phyloP scores from a whole-genome alignment of 768 basidiomycete species.

The Boletus edulis region DNA sequence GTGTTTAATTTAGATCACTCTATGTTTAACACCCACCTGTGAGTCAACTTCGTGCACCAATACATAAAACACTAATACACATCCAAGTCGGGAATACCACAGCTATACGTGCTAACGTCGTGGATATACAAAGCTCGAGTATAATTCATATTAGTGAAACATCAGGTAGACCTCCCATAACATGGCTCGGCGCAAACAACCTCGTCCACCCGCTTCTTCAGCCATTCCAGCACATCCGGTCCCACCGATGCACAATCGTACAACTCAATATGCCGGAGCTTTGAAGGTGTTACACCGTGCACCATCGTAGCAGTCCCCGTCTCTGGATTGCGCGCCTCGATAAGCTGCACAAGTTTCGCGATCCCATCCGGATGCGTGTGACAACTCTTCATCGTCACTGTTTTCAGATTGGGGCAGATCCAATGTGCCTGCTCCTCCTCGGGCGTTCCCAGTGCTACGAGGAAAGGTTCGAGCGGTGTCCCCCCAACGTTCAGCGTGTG shows the following conservation, averaged over 20 bases:
- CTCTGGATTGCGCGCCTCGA: constrained; percentile 69
- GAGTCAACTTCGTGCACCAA: too few relatives aligned
- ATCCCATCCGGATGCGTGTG: constrained; percentile 64
- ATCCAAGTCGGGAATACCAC: neutral
- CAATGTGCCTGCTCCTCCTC: constrained; percentile 60
- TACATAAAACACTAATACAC: constrained; percentile 23
- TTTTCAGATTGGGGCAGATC: constrained; percentile 61
- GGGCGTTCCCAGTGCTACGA: constrained; percentile 54
- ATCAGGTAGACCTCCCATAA: constrained; percentile 40
- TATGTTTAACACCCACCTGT: too few relatives aligned
- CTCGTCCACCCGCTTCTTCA: constrained; percentile 57
- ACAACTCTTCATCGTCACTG: constrained; percentile 62
- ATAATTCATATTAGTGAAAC: neutral
- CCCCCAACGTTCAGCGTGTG: constrained; percentile 62
- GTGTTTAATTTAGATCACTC: too few relatives aligned
- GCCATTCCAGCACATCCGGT: constrained; percentile 68
- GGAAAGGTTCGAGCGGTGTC: constrained; percentile 61
- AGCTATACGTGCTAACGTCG: neutral
- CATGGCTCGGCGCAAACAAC: constrained; percentile 61
- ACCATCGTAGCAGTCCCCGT: constrained; percentile 33
- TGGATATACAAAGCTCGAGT: constrained; percentile 4
- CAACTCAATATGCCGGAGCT: constrained; percentile 59
- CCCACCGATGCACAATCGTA: constrained; percentile 65
- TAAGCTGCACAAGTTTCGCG: constrained; percentile 65
- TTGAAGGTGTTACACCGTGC: constrained; percentile 48